These are phyloP conservation scores for Lipomyces yamadae DNA, from an alignment of 805 yeast genomes.

Conservation along the genomic window DNA sequence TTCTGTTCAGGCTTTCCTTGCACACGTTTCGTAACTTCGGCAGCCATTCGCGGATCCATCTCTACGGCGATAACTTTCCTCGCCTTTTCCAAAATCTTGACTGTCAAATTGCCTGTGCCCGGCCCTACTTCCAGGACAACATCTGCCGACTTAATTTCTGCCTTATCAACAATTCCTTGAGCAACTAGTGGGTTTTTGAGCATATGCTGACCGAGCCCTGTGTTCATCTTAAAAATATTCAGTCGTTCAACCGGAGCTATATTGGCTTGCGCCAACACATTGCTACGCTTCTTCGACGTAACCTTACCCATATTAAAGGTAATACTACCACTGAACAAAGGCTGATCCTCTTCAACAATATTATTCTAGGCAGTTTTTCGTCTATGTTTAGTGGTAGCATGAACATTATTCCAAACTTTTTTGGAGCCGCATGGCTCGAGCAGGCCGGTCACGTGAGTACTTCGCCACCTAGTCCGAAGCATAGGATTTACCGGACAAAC, in stretches of 20 bases:
- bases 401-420: neutral
- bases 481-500: no score
- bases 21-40: constrained; percentile 94
- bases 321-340: neutral
- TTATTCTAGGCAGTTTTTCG: neutral
- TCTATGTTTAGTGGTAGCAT: neutral
- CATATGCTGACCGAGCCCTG: constrained; percentile 96
- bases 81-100: constrained; percentile 88
- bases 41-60: constrained; percentile 99
- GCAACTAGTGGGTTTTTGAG: constrained; percentile 95
- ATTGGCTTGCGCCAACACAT: constrained; percentile 58
- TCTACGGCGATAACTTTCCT: constrained; percentile 94
- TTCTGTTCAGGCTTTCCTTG: constrained; percentile 95
- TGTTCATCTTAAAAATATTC: constrained; percentile 85
- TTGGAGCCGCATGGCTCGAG: neutral
- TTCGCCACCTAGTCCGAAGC: no score
- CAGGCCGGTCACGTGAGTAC: no score
- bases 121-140: constrained; percentile 97
- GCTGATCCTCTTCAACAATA: neutral
- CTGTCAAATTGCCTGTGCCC: constrained; percentile 98
- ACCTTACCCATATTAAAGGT: constrained; percentile 36
- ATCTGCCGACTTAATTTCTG: constrained; percentile 89
- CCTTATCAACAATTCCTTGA: constrained; percentile 97
- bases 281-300: constrained; percentile 18
- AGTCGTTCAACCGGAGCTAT: constrained; percentile 19